Conservation (phyloP, 2,329 filamentous ascomycete genomes). For the Aspergillus sp. region DNA sequence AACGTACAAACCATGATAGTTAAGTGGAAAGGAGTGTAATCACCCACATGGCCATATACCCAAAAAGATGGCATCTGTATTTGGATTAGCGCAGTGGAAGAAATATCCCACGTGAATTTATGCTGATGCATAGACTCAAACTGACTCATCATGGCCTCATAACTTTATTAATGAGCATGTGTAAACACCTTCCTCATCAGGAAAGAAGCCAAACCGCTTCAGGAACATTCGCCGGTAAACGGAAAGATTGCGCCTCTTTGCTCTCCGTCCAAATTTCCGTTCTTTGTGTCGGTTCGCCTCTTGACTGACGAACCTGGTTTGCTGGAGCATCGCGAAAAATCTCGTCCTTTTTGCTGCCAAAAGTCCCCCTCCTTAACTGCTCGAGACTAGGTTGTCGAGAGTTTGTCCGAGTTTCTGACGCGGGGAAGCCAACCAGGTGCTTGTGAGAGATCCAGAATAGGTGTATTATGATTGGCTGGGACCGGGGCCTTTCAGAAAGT, state of each 20-base stretch:
- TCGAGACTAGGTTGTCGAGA: too few species aligned
- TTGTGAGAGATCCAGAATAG: background rate
- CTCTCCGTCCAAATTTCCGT: background rate
- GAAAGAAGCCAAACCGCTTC: background rate
- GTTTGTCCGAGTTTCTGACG: too few species aligned
- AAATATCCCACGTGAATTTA: background rate
- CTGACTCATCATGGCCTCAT: background rate
- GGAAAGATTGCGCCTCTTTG: background rate
- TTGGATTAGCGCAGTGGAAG: background rate
- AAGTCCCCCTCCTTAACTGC: background rate
- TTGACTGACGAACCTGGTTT: too few species aligned
- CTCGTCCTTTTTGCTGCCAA: background rate
- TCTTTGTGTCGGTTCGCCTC: background rate
- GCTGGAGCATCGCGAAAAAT: background rate
- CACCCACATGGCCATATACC: too few species aligned
- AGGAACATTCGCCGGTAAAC: background rate
- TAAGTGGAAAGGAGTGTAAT: background rate
- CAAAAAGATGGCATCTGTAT: background rate
- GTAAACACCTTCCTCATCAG: background rate
- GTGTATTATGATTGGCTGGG: background rate
- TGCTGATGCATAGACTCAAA: background rate
- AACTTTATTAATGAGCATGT: background rate
- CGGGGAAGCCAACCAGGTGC: background rate
- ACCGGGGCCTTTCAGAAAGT: background rate
- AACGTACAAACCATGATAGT: background rate